Base-by-base conservation (phyloP, 495 filamentous ascomycete genomes). In the Xylaria intraflava region DNA sequence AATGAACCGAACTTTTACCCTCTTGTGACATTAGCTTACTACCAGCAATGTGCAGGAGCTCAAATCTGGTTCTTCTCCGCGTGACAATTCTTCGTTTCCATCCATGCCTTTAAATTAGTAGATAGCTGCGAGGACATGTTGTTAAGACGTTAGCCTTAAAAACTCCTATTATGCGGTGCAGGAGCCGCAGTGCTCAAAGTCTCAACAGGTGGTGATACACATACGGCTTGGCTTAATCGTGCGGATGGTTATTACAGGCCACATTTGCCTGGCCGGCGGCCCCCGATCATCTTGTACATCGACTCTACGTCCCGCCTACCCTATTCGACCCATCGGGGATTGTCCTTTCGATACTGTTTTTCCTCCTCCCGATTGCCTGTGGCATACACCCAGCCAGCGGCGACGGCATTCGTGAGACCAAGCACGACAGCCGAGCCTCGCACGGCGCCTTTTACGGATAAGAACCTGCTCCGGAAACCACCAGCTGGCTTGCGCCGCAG, bases 391-490 rank as follows among this genome's bases (percentile, higher is more conserved):
- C 84, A 69, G 1, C 86, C 84, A 11, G 88, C 83, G 40, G 83
- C 81, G 16, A 88, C 70, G 45, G 86, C 66, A 70, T 96, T 96
- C 24, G 73, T 74, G 9, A 73, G 69, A 44, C 83, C 87, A 29
- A 93, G 60, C 20, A 79, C 86, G 75, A 95, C 77, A 23, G 88
- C 87, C 30, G 76, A 66, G 29, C 86, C 83, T 46, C 89, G 78
- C 40, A 91, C 79, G 33, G 84, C 67, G 2, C 90, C 90, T 44
- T 88, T 77, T 23, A 79, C 68, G 16, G 81, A 78, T 66, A 86
- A 84, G 66, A 87, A 85, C 65, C 81, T 85, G 54, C 75, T 79
- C 46, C 66, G 60, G 59, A 83, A 71, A 33, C 78, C 53, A 48
- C 69, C 74, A 51, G 80, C 81, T 51, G 77, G 78, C 38, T 55